These are phyloP conservation scores for Clonostachys chloroleuca DNA, from an alignment of 2,329 filamentous ascomycete species.

Conservation along the genomic window DNA sequence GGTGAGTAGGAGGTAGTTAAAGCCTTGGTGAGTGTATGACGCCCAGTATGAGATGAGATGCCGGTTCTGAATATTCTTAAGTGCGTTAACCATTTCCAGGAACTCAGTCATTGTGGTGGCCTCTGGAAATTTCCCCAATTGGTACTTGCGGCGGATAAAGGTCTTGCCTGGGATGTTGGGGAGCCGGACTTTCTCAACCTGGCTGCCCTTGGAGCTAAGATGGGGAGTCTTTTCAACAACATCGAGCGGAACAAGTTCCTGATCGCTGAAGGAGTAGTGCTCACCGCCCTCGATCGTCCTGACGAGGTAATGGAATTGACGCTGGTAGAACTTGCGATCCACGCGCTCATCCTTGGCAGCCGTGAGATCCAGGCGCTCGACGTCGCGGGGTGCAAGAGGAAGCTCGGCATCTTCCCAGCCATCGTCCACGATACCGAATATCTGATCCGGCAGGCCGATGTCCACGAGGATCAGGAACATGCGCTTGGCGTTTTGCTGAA, in stretches of 20 bases:
- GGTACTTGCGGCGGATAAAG: constrained; percentile 54
- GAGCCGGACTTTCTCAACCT: constrained; percentile 56
- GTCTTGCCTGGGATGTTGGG: constrained; percentile 52
- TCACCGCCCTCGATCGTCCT: constrained; percentile 55
- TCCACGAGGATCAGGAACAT: constrained; percentile 70
- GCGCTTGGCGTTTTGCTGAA: constrained; percentile 62
- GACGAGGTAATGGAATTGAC: constrained; percentile 69
- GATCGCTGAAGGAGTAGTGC: constrained; percentile 60
- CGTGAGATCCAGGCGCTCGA: constrained; percentile 58
- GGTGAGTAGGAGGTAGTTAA: constrained; percentile 62
- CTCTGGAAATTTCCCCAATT: constrained; percentile 30
- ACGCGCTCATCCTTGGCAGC: constrained; percentile 54
- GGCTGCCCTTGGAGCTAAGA: constrained; percentile 24
- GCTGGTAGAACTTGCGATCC: constrained; percentile 65
- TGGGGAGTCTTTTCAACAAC: constrained; percentile 54
- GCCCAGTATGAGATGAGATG: constrained; percentile 69
- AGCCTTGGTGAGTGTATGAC: constrained; percentile 62
- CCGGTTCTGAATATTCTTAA: constrained; percentile 56
- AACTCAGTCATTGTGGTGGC: constrained; percentile 41
- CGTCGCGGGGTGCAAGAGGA: constrained; percentile 61
- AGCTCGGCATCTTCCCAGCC: constrained; percentile 75
- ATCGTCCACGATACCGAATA: constrained; percentile 71
- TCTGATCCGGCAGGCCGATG: constrained; percentile 65
- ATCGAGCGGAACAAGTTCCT: constrained; percentile 67
- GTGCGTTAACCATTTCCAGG: constrained; percentile 53